phyloP scores from a whole-genome alignment of 257 asterid species.

The Solanum paucissectum region DNA sequence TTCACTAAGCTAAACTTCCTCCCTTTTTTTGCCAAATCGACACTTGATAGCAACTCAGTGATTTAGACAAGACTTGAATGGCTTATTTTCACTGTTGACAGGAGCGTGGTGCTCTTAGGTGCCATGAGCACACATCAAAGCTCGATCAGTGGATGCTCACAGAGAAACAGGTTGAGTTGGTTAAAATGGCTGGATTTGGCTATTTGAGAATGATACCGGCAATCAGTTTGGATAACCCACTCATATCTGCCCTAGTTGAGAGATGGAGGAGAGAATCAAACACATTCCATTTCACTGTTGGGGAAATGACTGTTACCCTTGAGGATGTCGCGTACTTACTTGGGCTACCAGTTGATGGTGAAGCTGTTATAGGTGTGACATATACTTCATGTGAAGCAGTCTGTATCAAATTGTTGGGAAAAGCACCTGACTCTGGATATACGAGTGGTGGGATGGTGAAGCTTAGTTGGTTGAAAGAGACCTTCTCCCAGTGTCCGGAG shows the following conservation, averaged over 20 bases:
- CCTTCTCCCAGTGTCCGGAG: conserved; percentile 62
- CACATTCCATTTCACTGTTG: conserved; percentile 80
- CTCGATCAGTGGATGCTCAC: conserved; percentile 92
- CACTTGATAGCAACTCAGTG: background rate
- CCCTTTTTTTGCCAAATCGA: background rate
- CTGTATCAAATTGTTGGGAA: conserved; percentile 31
- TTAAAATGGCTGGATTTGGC: conserved; percentile 77
- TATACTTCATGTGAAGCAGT: conserved; percentile 53
- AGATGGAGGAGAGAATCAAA: conserved; percentile 97
- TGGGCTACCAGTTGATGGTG: conserved; percentile 88
- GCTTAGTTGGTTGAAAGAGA: conserved; percentile 94
- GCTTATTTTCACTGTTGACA: conserved; percentile 18
- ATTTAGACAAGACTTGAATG: background rate
- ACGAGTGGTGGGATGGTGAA: conserved; percentile 78
- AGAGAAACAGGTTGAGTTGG: conserved; percentile 47
- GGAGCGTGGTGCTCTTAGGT: conserved; percentile 95
- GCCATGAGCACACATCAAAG: conserved; percentile 98
- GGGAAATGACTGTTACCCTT: conserved; percentile 90
- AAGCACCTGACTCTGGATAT: conserved; percentile 34
- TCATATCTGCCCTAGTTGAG: conserved; percentile 89
- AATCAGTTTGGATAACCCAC: conserved; percentile 77
- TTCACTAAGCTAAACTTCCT: background rate
- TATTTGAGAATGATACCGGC: conserved; percentile 70
- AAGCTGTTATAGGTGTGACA: conserved; percentile 90
- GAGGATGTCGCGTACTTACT: conserved; percentile 91